A percentile compares a stretch with the other conserved stretches of the same genome.
These are phyloP conservation scores for Ceratocystiopsis sp. DNA, from an alignment of 2,329 filamentous ascomycete genomes.

Conservation along the genomic window DNA sequence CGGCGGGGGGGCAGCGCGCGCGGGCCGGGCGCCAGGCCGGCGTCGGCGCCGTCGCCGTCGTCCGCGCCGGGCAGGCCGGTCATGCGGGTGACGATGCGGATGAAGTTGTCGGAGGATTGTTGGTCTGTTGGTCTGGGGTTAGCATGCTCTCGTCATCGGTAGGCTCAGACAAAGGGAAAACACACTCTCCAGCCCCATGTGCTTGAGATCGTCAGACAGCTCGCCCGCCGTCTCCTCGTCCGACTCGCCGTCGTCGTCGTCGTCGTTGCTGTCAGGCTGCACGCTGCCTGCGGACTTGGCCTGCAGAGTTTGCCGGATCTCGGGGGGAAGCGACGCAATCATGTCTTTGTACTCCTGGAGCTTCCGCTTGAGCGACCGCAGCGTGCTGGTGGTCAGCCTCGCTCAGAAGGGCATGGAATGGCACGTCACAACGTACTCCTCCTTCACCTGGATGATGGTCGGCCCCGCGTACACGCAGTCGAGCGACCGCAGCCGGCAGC, in stretches of 20 bases:
- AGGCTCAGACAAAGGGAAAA: background rate
- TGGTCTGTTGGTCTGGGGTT: conserved; percentile 14
- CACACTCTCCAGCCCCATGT: conserved; percentile 13
- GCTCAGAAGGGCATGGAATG: too few species aligned
- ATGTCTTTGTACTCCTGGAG: conserved; percentile 7
- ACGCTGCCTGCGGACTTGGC: too few species aligned
- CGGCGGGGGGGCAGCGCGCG: conserved; percentile 18
- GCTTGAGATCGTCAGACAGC: conserved; percentile 5
- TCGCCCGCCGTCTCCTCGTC: conserved; percentile 1
- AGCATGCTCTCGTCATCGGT: too few species aligned
- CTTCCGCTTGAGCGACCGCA: conserved; percentile 5
- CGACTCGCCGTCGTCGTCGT: background rate
- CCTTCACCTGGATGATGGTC: conserved; percentile 8
- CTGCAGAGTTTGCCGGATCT: background rate
- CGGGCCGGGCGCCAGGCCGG: conserved; percentile 15
- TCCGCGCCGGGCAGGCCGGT: conserved; percentile 10
- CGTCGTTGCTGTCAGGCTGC: background rate
- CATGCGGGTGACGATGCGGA: conserved; percentile 19
- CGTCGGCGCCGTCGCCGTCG: conserved; percentile 11
- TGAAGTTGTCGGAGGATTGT: conserved; percentile 21
- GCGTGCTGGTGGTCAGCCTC: conserved; percentile 3
- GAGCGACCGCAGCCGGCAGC: conserved; percentile 4
- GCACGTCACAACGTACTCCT: conserved; percentile 7
- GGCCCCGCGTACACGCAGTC: conserved; percentile 7
- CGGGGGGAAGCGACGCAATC: conserved; percentile 1